These are phyloP conservation scores for Orbilia javanica DNA, from an alignment of 2,329 filamentous ascomycete species.

Conservation along the genomic window DNA sequence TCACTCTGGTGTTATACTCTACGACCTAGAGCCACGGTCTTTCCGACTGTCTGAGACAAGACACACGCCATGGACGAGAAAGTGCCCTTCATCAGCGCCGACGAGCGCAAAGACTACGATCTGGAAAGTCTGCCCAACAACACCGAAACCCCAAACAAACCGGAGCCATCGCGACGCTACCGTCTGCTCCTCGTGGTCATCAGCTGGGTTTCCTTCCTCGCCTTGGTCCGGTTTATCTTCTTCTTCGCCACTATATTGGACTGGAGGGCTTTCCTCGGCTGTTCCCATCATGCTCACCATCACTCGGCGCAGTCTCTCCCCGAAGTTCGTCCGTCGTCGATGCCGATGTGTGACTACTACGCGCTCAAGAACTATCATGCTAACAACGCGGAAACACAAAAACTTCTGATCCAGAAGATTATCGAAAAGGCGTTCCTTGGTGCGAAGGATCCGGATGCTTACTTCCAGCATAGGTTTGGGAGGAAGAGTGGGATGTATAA, in stretches of 20 bases:
- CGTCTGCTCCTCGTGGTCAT: constrained; percentile 7
- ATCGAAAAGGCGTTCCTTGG: constrained; percentile 45
- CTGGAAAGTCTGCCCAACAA: constrained; percentile 46
- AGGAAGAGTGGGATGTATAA: constrained; percentile 29
- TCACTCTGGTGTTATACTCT: neutral
- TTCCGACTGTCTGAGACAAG: constrained; percentile 15
- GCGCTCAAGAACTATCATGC: constrained; percentile 24
- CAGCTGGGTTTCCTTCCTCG: constrained; percentile 2
- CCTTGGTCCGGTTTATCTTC: constrained; percentile 13
- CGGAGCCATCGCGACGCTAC: constrained; percentile 4
- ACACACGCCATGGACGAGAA: constrained; percentile 29
- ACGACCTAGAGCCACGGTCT: neutral
- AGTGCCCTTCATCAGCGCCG: constrained; percentile 26
- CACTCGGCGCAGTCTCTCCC: constrained; percentile 30
- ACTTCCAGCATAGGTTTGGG: neutral
- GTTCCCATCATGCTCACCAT: constrained; percentile 7
- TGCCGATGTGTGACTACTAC: constrained; percentile 55
- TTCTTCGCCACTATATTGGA: constrained; percentile 7
- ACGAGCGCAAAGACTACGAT: constrained; percentile 38
- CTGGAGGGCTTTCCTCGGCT: neutral
- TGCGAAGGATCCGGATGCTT: constrained; percentile 23
- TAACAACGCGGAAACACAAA: constrained; percentile 38
- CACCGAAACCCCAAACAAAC: constrained; percentile 13
- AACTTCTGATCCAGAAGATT: constrained; percentile 24
- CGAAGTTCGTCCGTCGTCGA: constrained; percentile 18